phyloP scores from a whole-genome alignment of 2,329 filamentous ascomycete species.

The Simplicillium aogashimaense region DNA sequence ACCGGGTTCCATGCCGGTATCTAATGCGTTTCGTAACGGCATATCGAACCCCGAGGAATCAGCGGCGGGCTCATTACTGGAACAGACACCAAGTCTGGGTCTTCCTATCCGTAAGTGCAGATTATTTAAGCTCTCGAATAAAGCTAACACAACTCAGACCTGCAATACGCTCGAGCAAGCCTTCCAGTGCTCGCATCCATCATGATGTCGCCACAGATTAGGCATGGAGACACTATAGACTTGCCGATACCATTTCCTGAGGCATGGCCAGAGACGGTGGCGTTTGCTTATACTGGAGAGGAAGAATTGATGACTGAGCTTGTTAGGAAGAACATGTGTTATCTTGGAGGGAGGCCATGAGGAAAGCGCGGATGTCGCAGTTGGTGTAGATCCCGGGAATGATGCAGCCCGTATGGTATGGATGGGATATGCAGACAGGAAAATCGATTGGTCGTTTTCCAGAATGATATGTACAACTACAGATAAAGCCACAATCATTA shows the following conservation, averaged over 20 bases:
- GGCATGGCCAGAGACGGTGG: slow-evolving; percentile 45
- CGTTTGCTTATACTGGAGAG: slow-evolving; percentile 43
- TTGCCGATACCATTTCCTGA: slow-evolving; percentile 47
- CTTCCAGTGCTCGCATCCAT: slow-evolving; percentile 45
- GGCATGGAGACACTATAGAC: slow-evolving; percentile 42
- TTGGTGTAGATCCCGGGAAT: too few species aligned
- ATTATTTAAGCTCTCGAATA: neutral
- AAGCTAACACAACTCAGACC: slow-evolving; percentile 11
- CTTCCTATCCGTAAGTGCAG: slow-evolving; percentile 3
- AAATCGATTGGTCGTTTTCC: too few species aligned
- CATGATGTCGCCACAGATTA: slow-evolving; percentile 42
- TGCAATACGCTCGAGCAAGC: slow-evolving; percentile 19
- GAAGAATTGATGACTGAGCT: slow-evolving; percentile 31
- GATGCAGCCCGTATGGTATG: too few species aligned
- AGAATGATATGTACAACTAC: neutral
- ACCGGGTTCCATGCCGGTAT: neutral
- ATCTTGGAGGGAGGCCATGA: slow-evolving; percentile 34
- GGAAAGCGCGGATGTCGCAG: too few species aligned
- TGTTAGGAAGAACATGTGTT: slow-evolving; percentile 41
- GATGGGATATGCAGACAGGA: too few species aligned
- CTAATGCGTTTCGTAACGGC: too few species aligned
- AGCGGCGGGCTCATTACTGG: too few species aligned
- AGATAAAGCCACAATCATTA: too few species aligned
- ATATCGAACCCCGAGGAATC: too few species aligned
- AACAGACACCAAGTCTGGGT: too few species aligned